Conservation (phyloP, 2,329 filamentous ascomycete species). For the Exophiala calicioides region DNA sequence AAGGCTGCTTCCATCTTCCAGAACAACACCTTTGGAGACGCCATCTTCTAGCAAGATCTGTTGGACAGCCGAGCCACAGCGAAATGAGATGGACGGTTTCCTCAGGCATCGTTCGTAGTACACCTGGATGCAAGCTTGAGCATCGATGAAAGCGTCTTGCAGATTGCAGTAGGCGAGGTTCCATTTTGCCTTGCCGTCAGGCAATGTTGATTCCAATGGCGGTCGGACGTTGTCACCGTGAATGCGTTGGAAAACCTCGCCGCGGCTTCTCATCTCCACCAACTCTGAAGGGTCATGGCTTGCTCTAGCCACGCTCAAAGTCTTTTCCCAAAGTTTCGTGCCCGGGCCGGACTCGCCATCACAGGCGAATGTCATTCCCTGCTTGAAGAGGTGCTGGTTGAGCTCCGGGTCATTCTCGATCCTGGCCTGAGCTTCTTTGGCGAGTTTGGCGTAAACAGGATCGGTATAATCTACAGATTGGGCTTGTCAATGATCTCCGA, state of each 20-base stretch:
- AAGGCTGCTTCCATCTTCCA: slow-evolving; percentile 26
- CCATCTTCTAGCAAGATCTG: slow-evolving; percentile 8
- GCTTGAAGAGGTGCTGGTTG: slow-evolving; percentile 27
- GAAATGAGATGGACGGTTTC: slow-evolving; percentile 26
- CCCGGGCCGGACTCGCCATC: slow-evolving; percentile 27
- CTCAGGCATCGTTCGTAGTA: slow-evolving; percentile 32
- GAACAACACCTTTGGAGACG: slow-evolving; percentile 21
- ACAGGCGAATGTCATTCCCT: slow-evolving; percentile 33
- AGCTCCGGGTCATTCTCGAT: slow-evolving; percentile 30
- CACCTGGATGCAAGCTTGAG: slow-evolving; percentile 27
- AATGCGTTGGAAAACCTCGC: slow-evolving; percentile 30
- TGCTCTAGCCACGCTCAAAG: slow-evolving; percentile 3
- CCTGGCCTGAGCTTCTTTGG: slow-evolving; percentile 26
- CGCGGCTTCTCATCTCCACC: slow-evolving; percentile 17
- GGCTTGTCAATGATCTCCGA: background rate
- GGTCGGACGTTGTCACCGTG: slow-evolving; percentile 26
- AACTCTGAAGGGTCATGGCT: slow-evolving; percentile 4
- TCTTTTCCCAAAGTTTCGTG: slow-evolving; percentile 22
- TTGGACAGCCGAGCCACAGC: slow-evolving; percentile 27
- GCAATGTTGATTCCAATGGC: slow-evolving; percentile 1
- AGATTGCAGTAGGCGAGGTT: slow-evolving; percentile 31
- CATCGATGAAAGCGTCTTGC: slow-evolving; percentile 32
- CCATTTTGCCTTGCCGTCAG: slow-evolving; percentile 23
- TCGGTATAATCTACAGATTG: slow-evolving; percentile 30
- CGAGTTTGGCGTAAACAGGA: slow-evolving; percentile 30